phyloP scores from a whole-genome alignment of 805 yeast genomes.

The Kazachstania kunashirensis region DNA sequence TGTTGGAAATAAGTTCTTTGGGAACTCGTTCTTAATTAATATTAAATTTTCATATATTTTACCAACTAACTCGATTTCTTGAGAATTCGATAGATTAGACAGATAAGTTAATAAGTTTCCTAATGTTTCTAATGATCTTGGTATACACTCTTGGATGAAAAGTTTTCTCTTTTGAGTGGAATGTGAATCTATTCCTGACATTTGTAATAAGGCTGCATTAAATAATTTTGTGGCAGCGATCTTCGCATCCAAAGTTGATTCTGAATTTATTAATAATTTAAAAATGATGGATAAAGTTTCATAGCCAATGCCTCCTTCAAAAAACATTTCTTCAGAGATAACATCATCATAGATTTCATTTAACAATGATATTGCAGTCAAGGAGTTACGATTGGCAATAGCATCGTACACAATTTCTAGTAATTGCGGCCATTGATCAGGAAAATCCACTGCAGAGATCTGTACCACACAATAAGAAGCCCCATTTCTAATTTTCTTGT shows the following conservation, averaged over 20 bases:
- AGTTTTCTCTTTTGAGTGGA: slow-evolving; percentile 13
- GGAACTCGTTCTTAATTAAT: slow-evolving; percentile 17
- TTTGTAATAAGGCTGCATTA: slow-evolving; percentile 42
- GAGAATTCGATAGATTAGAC: slow-evolving; percentile 2
- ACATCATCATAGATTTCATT: slow-evolving; percentile 79
- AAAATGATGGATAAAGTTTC: slow-evolving; percentile 44
- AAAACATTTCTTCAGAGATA: slow-evolving; percentile 77
- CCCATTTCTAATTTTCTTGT: slow-evolving; percentile 53
- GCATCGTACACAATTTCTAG: slow-evolving; percentile 38
- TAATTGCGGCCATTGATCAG: slow-evolving; percentile 90
- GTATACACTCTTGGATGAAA: slow-evolving; percentile 13
- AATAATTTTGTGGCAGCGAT: slow-evolving; percentile 43
- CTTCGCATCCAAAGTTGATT: slow-evolving; percentile 32
- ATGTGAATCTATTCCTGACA: slow-evolving; percentile 29
- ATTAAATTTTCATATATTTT: slow-evolving; percentile 18
- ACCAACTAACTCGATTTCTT: slow-evolving; percentile 8
- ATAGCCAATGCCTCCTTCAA: slow-evolving; percentile 59
- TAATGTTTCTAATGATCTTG: slow-evolving; percentile 11
- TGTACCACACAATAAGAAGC: slow-evolving; percentile 71
- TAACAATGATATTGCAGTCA: slow-evolving; percentile 52
- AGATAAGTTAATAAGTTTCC: slow-evolving; percentile 6
- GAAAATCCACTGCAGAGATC: slow-evolving; percentile 81
- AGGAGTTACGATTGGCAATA: slow-evolving; percentile 26
- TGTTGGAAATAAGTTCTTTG: slow-evolving; percentile 15
- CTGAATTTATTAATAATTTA: slow-evolving; percentile 27